Percentiles rank a stretch among this genome's conserved stretches.
Conservation (phyloP, 805 yeast species). For the Starmerella bombicola region DNA sequence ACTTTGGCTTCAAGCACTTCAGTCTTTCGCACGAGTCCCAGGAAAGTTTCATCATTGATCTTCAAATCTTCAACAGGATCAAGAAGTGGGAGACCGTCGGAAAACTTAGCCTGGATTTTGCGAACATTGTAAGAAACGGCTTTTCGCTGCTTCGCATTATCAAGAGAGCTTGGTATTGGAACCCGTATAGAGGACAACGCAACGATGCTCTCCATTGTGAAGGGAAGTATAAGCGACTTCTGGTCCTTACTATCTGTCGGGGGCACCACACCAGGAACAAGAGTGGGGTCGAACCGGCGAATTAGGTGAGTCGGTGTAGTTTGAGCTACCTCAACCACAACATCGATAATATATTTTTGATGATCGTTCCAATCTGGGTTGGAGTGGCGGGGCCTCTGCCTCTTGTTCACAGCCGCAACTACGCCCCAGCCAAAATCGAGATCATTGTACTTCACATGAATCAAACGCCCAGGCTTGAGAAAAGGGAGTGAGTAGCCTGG, state of each 20-base stretch:
- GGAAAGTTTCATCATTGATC: conserved; percentile 68
- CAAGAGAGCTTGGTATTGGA: conserved; percentile 63
- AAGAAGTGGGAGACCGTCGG: conserved; percentile 80
- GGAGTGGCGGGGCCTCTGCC: conserved; percentile 40
- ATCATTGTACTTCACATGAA: conserved; percentile 46
- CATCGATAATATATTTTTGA: conserved; percentile 79
- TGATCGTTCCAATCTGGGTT: conserved; percentile 61
- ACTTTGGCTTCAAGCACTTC: conserved; percentile 71
- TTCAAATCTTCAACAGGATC: conserved; percentile 92
- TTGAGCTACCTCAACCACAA: conserved; percentile 57
- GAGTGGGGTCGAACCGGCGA: conserved; percentile 61
- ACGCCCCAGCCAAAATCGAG: conserved; percentile 94
- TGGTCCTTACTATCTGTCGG: conserved; percentile 56
- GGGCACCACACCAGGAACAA: conserved; percentile 84
- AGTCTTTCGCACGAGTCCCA: conserved; percentile 56
- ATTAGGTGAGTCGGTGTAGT: conserved; percentile 69
- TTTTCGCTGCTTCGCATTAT: conserved; percentile 34
- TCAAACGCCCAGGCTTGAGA: conserved; percentile 77
- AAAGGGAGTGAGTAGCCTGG: conserved; percentile 79
- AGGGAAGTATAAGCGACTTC: conserved; percentile 67
- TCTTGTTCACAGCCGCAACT: conserved; percentile 62
- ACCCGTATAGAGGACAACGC: conserved; percentile 70
- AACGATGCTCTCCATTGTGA: conserved; percentile 65
- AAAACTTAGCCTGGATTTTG: conserved; percentile 72
- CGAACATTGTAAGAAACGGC: conserved; percentile 54